A percentile compares a stretch with the other conserved stretches of the same genome.
Evolutionary conservation across 495 filamentous ascomycete species (phyloP).

Genomic region (Tuber microsphaerosporum): DNA sequence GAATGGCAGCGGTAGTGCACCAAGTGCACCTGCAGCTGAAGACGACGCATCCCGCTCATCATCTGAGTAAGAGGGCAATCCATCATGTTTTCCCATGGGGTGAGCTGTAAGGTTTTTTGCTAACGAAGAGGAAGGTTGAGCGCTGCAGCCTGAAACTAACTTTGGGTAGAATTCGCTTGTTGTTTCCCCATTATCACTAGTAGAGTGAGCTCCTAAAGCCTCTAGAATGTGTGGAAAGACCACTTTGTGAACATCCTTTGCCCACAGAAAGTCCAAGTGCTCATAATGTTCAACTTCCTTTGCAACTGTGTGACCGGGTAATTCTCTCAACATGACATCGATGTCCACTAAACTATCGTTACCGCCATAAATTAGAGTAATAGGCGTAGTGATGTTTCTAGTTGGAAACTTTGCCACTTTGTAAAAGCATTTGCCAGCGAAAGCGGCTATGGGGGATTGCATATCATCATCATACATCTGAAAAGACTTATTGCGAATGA

Average conservation of each 20-base stretch:
- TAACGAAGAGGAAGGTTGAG: neutral
- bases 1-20: neutral
- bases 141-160: neutral
- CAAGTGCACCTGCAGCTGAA: neutral
- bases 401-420: constrained; percentile 96
- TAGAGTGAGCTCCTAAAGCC: constrained; percentile 63
- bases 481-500: constrained; percentile 88
- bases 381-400: constrained; percentile 90
- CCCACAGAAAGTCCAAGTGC: constrained; percentile 97
- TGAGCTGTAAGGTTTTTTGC: neutral
- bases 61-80: constrained; percentile 27
- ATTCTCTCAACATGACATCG: constrained; percentile 76
- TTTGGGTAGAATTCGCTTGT: neutral
- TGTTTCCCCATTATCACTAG: constrained; percentile 29
- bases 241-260: constrained; percentile 67
- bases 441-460: constrained; percentile 49
- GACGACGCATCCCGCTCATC: constrained; percentile 17
- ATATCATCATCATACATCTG: constrained; percentile 98
- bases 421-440: constrained; percentile 60
- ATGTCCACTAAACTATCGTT: constrained; percentile 95
- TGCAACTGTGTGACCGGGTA: constrained; percentile 74
- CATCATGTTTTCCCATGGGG: neutral
- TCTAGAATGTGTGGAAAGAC: constrained; percentile 88
- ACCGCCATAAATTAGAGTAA: constrained; percentile 87
- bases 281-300: constrained; percentile 85